These are phyloP conservation scores for Aaosphaeria arxii DNA, from an alignment of 2,329 filamentous ascomycete genomes.

Conservation along the genomic window DNA sequence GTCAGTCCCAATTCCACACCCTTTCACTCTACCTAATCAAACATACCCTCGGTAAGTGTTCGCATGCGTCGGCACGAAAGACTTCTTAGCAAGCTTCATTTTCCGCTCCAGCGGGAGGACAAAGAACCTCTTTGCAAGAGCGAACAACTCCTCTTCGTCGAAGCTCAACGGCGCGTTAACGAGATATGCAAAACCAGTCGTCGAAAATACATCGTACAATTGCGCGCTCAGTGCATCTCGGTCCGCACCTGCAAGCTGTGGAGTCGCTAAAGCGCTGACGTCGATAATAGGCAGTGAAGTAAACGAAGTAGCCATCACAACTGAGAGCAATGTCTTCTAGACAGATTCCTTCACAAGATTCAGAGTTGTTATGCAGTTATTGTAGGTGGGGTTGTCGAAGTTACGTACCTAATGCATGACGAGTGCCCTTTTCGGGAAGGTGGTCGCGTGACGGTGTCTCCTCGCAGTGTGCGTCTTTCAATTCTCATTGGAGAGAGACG, in stretches of 20 bases:
- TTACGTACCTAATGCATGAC: too few species aligned
- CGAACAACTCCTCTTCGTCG: conserved; percentile 43
- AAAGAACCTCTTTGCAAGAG: conserved; percentile 30
- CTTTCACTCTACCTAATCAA: too few species aligned
- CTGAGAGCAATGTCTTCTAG: conserved; percentile 8
- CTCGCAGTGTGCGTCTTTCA: too few species aligned
- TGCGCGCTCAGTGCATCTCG: conserved; percentile 30
- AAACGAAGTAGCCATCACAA: conserved; percentile 41
- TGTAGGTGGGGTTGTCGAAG: too few species aligned
- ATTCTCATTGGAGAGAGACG: too few species aligned
- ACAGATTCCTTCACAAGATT: too few species aligned
- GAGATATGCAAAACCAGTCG: conserved; percentile 48
- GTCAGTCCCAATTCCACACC: conserved; percentile 8
- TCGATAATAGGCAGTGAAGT: conserved; percentile 44
- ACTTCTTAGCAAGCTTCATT: conserved; percentile 40
- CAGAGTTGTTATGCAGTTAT: too few species aligned
- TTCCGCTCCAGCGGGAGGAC: conserved; percentile 16
- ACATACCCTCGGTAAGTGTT: conserved; percentile 45
- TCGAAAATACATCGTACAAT: conserved; percentile 44
- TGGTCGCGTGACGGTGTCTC: too few species aligned
- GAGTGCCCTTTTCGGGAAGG: too few species aligned
- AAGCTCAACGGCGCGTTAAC: conserved; percentile 43
- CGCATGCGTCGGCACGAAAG: conserved; percentile 37
- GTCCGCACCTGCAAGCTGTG: conserved; percentile 21
- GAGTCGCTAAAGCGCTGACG: conserved; percentile 30